These are phyloP conservation scores for Candida dendrica DNA, from an alignment of 805 yeast species.

Conservation along the genomic window DNA sequence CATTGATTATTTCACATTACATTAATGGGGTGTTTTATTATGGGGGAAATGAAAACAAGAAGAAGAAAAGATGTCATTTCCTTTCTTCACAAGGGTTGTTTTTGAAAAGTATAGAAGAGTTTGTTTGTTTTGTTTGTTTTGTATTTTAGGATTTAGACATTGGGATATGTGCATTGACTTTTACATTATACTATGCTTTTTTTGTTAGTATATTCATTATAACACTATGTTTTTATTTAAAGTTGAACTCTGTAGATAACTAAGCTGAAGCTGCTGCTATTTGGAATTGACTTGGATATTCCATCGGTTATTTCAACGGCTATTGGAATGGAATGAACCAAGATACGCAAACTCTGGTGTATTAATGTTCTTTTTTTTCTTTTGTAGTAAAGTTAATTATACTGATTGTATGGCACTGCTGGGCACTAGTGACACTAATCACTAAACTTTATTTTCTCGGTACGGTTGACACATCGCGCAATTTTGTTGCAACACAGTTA, in stretches of 20 bases:
- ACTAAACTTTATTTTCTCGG: too few relatives aligned
- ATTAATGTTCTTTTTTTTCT: too few relatives aligned
- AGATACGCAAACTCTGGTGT: too few relatives aligned
- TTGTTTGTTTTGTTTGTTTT: conserved; percentile 11
- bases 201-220: background rate
- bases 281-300: too few relatives aligned
- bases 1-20: background rate
- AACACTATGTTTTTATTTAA: background rate
- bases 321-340: too few relatives aligned
- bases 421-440: too few relatives aligned
- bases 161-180: conserved; percentile 11
- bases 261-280: too few relatives aligned
- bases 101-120: conserved; percentile 12
- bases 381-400: too few relatives aligned
- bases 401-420: too few relatives aligned
- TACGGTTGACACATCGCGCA: too few relatives aligned
- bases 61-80: background rate
- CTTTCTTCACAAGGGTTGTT: background rate
- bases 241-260: background rate
- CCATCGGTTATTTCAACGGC: too few relatives aligned
- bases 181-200: background rate
- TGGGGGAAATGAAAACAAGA: background rate
- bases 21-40: background rate
- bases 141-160: conserved; percentile 16
- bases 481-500: too few relatives aligned